Conservation (phyloP, 352 stramenopile genomes). For the Globisporangium middletonii region DNA sequence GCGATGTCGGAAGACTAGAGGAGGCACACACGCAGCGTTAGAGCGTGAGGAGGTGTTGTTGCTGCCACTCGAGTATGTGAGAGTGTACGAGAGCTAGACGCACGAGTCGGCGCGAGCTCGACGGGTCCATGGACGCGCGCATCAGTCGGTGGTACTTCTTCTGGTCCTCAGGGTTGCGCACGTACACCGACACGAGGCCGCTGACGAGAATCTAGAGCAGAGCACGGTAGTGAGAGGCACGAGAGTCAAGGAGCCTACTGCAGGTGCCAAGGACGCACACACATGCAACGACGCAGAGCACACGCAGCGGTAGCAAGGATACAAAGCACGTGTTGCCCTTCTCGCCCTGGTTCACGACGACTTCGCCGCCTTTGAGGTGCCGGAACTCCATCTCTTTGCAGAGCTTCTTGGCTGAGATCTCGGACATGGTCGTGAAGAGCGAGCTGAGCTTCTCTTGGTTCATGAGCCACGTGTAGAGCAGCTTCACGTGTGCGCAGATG, state of each 20-base stretch:
- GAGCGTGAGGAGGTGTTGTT: neutral
- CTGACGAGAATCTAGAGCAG: slow-evolving; percentile 67
- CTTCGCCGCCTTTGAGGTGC: slow-evolving; percentile 53
- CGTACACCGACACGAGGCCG: slow-evolving; percentile 65
- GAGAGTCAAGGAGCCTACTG: neutral
- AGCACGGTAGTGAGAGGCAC: neutral
- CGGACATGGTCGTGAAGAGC: slow-evolving; percentile 82
- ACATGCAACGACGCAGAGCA: neutral
- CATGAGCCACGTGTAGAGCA: slow-evolving; percentile 83
- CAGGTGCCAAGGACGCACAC: neutral
- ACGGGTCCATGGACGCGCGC: slow-evolving; percentile 35
- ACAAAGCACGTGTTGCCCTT: slow-evolving; percentile 86
- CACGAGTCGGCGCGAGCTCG: slow-evolving; percentile 39
- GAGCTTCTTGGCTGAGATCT: slow-evolving; percentile 78
- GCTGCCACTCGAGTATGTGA: neutral
- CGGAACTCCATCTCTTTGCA: slow-evolving; percentile 86
- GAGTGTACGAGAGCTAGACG: no score
- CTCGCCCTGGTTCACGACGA: slow-evolving; percentile 79
- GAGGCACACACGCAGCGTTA: neutral
- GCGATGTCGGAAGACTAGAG: slow-evolving; percentile 26
- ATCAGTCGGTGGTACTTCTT: slow-evolving; percentile 47
- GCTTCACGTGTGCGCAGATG: slow-evolving; percentile 34
- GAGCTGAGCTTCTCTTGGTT: slow-evolving; percentile 84
- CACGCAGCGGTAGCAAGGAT: neutral
- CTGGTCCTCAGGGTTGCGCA: slow-evolving; percentile 67